Conservation (phyloP, 176 grass and related monocot species). For the Alopecurus myosuroides region DNA sequence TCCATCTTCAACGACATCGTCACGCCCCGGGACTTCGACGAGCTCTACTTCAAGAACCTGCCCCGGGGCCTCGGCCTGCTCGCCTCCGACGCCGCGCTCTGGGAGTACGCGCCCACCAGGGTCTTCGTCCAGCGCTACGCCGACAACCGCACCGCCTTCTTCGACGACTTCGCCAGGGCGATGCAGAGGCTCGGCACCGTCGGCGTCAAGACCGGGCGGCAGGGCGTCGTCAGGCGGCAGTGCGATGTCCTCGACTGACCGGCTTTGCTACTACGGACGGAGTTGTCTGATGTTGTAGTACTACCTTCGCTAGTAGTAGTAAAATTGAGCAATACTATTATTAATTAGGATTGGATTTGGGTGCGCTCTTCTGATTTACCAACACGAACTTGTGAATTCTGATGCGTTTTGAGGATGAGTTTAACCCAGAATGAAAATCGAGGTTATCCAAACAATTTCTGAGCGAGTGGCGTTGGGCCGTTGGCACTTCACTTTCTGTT, state of each 20-base stretch:
- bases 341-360: neutral
- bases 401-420: neutral
- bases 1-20: constrained; percentile 93
- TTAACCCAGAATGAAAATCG: neutral
- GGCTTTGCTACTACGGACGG: too few species aligned
- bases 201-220: constrained; percentile 65
- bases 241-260: constrained; percentile 71
- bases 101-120: constrained; percentile 56
- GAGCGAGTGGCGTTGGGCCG: neutral
- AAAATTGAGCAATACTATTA: neutral
- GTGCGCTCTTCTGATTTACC: neutral
- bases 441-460: neutral
- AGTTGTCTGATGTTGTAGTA: neutral
- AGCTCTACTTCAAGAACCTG: constrained; percentile 89
- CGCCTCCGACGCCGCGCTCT: constrained; percentile 66
- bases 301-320: too few species aligned
- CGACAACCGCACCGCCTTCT: constrained; percentile 79
- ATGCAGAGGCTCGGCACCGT: constrained; percentile 87
- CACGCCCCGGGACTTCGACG: constrained; percentile 68
- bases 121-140: constrained; percentile 66
- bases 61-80: constrained; percentile 61
- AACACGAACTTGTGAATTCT: neutral
- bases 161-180: constrained; percentile 69
- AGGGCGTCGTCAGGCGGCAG: constrained; percentile 68
- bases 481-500: neutral